Base-by-base conservation (phyloP, 768 basidiomycete genomes). In the Cystobasidium onofrii region DNA sequence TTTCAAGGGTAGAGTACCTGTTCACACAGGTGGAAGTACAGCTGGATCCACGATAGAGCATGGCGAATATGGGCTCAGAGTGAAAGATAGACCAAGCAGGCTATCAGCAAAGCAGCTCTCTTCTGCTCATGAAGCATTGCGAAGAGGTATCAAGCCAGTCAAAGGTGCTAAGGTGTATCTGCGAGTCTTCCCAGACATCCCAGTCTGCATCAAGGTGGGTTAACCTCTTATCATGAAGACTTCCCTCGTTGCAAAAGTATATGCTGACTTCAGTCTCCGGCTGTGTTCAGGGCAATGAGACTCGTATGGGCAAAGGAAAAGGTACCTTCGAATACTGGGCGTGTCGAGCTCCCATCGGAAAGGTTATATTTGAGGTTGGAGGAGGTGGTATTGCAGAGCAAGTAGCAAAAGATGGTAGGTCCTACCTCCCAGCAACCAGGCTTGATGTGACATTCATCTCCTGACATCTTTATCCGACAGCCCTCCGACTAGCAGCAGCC, bases 251-350 rank as follows among this genome's bases (percentile, higher is more conserved):
- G 6, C 29, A 29, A n/a, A 10, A n/a, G 17, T 62, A n/a, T 23
- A 7, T 15, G 15, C 15, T 39, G 39, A 39, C 39, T 39, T 6
- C 7, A 15, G 15, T 6, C 39, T 39, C 15, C 15, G 7, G 6
- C 15, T 15, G 6, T 15, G 39, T 39, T 6, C 39, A 92, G 91
- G 95, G 96, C 67, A 98, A 96, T 78, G 94, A 98, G 82, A 94
- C 92, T 4, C 90, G 96, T 85, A 97, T 98, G 96, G 96, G 96
- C 64, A 98, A 98, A 83, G 96, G 96, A 74, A 99, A 99, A 81
- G 96, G 96, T 57, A 87, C 90, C 0, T 98, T 98, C 78, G 96
- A 98, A 80, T 97, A 85, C 80, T 99, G 96, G 96, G 91, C 94
- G 31, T 91, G 90, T 73, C 93, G 93, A 57, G 91, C 92, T 0